Percentiles rank a stretch among this genome's conserved stretches.
Conservation (phyloP, 495 filamentous ascomycete genomes). For the Amorphotheca resinae region DNA sequence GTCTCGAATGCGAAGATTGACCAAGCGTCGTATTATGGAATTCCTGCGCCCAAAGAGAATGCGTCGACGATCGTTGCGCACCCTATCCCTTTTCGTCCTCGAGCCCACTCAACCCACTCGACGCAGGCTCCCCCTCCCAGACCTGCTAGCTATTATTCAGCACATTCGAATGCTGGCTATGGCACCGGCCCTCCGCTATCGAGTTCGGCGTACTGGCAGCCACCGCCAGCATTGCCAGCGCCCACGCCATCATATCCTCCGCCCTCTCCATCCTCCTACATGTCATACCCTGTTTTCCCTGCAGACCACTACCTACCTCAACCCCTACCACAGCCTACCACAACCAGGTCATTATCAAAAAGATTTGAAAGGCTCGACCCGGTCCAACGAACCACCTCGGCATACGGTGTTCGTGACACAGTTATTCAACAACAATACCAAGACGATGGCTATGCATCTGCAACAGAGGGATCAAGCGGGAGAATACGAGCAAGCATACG, state of each 20-base stretch:
- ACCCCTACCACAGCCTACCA: neutral
- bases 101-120: conserved; percentile 12
- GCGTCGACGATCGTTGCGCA: conserved; percentile 9
- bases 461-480: conserved; percentile 3
- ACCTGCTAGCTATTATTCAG: conserved; percentile 13
- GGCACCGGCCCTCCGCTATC: conserved; percentile 12
- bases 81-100: conserved; percentile 5
- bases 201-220: conserved; percentile 10
- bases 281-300: conserved; percentile 2
- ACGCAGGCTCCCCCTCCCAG: conserved; percentile 8
- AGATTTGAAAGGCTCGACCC: conserved; percentile 2
- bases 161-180: conserved; percentile 2
- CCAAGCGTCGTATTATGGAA: conserved; percentile 14
- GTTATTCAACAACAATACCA: neutral
- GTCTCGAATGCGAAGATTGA: neutral
- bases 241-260: conserved; percentile 13
- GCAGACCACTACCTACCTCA: neutral
- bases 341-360: neutral
- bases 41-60: conserved; percentile 1
- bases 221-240: conserved; percentile 3
- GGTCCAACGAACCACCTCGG: conserved; percentile 1
- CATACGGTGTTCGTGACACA: neutral
- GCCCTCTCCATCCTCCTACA: conserved; percentile 2
- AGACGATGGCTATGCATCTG: conserved; percentile 12
- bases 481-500: conserved; percentile 12